A percentile compares a stretch with the other conserved stretches of the same genome.
Conservation (phyloP, 2,329 filamentous ascomycete species). For the Cordyceps fumosorosea region DNA sequence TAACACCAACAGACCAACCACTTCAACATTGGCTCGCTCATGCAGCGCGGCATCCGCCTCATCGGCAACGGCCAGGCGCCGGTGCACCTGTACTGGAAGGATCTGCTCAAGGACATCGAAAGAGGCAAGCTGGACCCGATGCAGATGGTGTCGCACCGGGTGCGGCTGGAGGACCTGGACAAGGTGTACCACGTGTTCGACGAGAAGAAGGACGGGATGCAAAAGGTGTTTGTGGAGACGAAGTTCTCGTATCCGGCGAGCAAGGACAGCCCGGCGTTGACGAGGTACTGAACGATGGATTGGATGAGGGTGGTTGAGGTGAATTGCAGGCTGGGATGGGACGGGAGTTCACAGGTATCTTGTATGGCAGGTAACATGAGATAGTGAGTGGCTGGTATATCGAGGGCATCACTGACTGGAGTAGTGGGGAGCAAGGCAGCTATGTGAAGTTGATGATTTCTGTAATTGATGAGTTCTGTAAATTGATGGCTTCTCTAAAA, state of each 20-base stretch:
- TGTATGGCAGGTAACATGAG: too few species aligned
- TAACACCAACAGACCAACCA: conserved; percentile 55
- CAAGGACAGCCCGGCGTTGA: conserved; percentile 37
- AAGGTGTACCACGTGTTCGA: conserved; percentile 60
- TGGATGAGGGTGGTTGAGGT: too few species aligned
- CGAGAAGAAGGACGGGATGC: conserved; percentile 59
- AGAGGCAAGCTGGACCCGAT: conserved; percentile 63
- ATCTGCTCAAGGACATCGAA: conserved; percentile 63
- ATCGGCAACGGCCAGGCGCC: conserved; percentile 63
- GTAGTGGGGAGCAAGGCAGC: too few species aligned
- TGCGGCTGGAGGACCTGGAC: conserved; percentile 65
- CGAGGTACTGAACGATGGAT: conserved; percentile 29
- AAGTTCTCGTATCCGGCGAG: conserved; percentile 46
- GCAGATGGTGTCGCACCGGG: conserved; percentile 76
- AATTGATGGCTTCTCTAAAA: too few species aligned
- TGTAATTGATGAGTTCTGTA: too few species aligned
- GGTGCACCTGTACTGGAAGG: conserved; percentile 78
- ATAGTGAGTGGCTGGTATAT: too few species aligned
- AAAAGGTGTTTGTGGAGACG: conserved; percentile 69
- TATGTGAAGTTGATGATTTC: too few species aligned
- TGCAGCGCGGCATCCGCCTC: conserved; percentile 80
- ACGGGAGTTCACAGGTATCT: not conserved
- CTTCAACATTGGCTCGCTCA: conserved; percentile 76
- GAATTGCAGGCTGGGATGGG: not conserved
- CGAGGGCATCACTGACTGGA: too few species aligned